Evolutionary conservation across 768 basidiomycete species (phyloP), one percentile per base, ranked within the genome.

Genomic region (Glaciozyma antarctica): DNA sequence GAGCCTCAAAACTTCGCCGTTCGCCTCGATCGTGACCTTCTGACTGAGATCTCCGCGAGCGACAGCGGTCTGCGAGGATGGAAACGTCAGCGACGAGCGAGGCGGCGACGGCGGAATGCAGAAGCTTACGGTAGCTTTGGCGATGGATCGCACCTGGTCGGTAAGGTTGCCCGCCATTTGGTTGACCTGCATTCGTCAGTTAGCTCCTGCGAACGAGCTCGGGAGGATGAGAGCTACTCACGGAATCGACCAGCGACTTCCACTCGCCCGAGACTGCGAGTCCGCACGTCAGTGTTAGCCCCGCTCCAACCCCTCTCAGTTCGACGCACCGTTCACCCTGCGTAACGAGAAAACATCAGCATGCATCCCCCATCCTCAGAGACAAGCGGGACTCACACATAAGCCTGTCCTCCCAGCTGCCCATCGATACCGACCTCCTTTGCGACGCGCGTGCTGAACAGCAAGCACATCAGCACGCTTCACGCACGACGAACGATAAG

Each of bases 1-100:
- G 70, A 99, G 80, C 69, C 85, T 86, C n/a, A 94, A 80, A 80
- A 98, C 94, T 78, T 99, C 94, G 75, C 94, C 94, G 21, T 89
- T 87, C 6, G 94, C 93, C 2, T 87, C 86, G 24, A 97, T 88
- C 48, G 83, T 84, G 68, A 98, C 90, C 80, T 98, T 97, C 75
- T 88, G 86, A 0, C 88, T 91, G 75, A 99, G 80, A 75, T 97
- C 90, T 66, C 95, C 94, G 21, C 86, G 83, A 21, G 93, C 91
- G 64, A 99, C 93, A 44, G 93, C 93, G 47, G 88, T 93, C 81
- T 85, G 61, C 15, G 19, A 75, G 58, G 57, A 65, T 48, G 16
- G 26, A 55, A 26, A 34, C n/a, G n/a, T 24, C 41, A 56, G 44
- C 15, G 8, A 21, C 38, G 41, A 43, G 53, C 17, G 26, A 38